A percentile compares a stretch with the other conserved stretches of the same genome.
Conservation (phyloP, 2,329 filamentous ascomycete species). For the Mycosphaerella arachidis region DNA sequence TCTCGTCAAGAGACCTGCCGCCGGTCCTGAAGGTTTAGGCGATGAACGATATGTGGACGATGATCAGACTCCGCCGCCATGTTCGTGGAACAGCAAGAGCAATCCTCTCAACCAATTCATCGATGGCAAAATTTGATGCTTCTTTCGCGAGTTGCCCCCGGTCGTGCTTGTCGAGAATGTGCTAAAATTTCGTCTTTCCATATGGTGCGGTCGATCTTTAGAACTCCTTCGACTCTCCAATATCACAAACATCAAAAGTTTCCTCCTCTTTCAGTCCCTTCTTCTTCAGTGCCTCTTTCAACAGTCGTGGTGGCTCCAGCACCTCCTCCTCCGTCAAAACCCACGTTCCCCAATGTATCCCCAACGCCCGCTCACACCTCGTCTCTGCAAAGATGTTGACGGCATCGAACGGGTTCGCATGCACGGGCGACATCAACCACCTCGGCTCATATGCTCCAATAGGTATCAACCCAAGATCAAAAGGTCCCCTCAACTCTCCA, state of each 20-base stretch:
- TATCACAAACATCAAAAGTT: conserved; percentile 75
- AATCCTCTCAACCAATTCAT: too few species aligned
- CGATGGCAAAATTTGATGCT: too few species aligned
- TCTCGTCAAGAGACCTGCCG: too few species aligned
- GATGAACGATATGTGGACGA: too few species aligned
- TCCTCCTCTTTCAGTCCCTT: conserved; percentile 66
- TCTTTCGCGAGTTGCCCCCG: too few species aligned
- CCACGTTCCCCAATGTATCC: conserved; percentile 90
- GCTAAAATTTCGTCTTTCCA: not conserved
- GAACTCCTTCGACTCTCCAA: conserved; percentile 75
- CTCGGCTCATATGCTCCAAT: conserved; percentile 84
- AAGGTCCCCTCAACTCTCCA: conserved; percentile 72
- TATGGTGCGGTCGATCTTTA: conserved; percentile 1
- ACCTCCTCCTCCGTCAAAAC: conserved; percentile 80
- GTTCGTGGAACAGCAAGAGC: too few species aligned
- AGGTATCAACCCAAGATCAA: conserved; percentile 86
- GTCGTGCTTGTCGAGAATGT: too few species aligned
- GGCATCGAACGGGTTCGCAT: conserved; percentile 79
- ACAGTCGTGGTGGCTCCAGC: conserved; percentile 69
- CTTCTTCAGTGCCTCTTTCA: conserved; percentile 66
- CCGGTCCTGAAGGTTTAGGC: too few species aligned
- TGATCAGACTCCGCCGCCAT: too few species aligned
- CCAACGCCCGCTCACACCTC: conserved; percentile 70
- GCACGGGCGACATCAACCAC: conserved; percentile 71
- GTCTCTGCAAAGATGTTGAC: conserved; percentile 89